Percentiles rank a stretch among this genome's conserved stretches.
Evolutionary conservation across 257 asterid species (phyloP).

Genomic region (Verbena officinalis): DNA sequence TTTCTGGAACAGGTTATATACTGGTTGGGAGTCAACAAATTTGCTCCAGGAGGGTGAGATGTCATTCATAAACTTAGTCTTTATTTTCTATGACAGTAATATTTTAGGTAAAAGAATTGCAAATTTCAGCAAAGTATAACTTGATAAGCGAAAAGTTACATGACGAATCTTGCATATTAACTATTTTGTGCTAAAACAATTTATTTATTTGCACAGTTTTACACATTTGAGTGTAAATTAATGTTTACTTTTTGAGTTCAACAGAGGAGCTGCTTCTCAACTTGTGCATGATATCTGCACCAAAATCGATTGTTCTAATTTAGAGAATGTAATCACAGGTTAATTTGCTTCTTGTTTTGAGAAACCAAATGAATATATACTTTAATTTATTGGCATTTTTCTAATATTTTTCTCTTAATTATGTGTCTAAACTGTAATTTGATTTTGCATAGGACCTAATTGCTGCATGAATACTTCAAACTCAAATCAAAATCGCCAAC

Average conservation of each 20-base stretch:
- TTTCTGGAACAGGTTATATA: conserved; percentile 43
- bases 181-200: not conserved
- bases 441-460: conserved; percentile 52
- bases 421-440: not conserved
- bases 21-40: conserved; percentile 67
- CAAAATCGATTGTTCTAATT: conserved; percentile 51
- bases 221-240: not conserved
- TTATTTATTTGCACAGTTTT: not conserved
- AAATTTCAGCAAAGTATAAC: too few relatives aligned
- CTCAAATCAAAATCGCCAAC: conserved; percentile 41
- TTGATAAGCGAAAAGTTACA: too few relatives aligned
- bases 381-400: not conserved
- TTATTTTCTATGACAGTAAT: too few relatives aligned
- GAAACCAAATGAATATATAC: not conserved
- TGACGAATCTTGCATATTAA: too few relatives aligned
- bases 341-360: not conserved
- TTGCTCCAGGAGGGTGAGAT: conserved; percentile 60
- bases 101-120: too few relatives aligned
- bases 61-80: not conserved
- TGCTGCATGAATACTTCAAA: conserved; percentile 67
- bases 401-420: not conserved
- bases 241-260: not conserved
- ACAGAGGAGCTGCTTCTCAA: conserved; percentile 58
- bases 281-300: conserved; percentile 60
- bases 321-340: conserved; percentile 61